Evolutionary conservation across 495 filamentous ascomycete genomes (phyloP).

Genomic region (Daldinia concentrica): DNA sequence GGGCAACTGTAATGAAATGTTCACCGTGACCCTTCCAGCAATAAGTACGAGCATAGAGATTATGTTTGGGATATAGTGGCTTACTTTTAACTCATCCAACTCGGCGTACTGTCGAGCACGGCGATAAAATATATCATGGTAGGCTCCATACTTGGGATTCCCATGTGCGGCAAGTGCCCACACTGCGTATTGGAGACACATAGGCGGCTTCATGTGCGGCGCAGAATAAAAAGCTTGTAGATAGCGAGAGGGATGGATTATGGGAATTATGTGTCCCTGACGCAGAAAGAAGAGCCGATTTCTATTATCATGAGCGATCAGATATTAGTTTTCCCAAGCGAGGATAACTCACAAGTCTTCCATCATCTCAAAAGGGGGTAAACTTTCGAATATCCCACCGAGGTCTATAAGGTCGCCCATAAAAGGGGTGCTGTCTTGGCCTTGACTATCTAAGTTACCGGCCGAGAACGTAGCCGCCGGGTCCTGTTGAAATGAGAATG

Average conservation of each 20-base stretch:
- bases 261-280: constrained; percentile 50
- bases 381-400: constrained; percentile 52
- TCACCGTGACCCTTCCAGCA: constrained; percentile 50
- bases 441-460: constrained; percentile 18
- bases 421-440: constrained; percentile 16
- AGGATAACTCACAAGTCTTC: constrained; percentile 56
- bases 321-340: not conserved
- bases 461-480: constrained; percentile 10
- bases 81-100: constrained; percentile 58
- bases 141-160: constrained; percentile 51
- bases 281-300: constrained; percentile 53
- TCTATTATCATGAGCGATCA: constrained; percentile 39
- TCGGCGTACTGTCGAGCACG: constrained; percentile 61
- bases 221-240: constrained; percentile 53
- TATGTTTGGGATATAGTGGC: not conserved
- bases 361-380: constrained; percentile 57
- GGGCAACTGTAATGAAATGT: constrained; percentile 56
- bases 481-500: constrained; percentile 30
- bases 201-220: constrained; percentile 57
- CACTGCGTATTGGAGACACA: constrained; percentile 61
- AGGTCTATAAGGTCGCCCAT: constrained; percentile 50
- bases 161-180: constrained; percentile 55
- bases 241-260: constrained; percentile 55
- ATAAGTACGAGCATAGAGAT: constrained; percentile 7
- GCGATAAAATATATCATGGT: constrained; percentile 56